Evolutionary conservation across 1,139 yeast genomes (phyloP).

Genomic region (Entelexis sorbosivorans): DNA sequence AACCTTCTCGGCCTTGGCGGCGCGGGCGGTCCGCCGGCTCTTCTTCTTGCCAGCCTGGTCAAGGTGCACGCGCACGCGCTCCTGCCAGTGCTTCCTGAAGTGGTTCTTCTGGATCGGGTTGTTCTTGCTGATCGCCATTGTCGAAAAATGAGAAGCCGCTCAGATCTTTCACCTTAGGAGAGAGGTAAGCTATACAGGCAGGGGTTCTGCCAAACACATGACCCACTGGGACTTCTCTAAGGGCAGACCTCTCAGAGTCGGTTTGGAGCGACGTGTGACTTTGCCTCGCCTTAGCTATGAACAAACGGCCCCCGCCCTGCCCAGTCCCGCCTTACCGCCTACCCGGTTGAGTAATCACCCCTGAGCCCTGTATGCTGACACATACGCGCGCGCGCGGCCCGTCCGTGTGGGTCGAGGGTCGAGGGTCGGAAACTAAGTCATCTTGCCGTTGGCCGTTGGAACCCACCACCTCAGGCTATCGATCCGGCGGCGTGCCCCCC

Average conservation of each 20-base stretch:
- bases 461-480: too few species aligned
- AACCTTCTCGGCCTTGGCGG: constrained; percentile 82
- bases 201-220: constrained; percentile 4
- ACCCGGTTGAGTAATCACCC: background rate
- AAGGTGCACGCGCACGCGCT: constrained; percentile 97
- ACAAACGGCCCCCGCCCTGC: background rate
- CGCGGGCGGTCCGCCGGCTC: constrained; percentile 91
- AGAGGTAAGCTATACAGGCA: background rate
- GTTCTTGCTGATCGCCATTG: constrained; percentile 89
- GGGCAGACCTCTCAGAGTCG: background rate
- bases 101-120: constrained; percentile 56
- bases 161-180: constrained; percentile 14
- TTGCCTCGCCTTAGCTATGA: background rate
- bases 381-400: too few species aligned
- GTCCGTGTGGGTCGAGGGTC: too few species aligned
- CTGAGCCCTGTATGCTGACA: constrained; percentile 10
- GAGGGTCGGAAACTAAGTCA: too few species aligned
- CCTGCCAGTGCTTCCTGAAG: constrained; percentile 98
- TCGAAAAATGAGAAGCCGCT: constrained; percentile 17
- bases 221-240: constrained; percentile 5
- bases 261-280: background rate
- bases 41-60: constrained; percentile 99
- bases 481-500: too few species aligned
- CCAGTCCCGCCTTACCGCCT: too few species aligned
- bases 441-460: too few species aligned